These are phyloP conservation scores for Actinomucor elegans DNA, from an alignment of 371 early-diverging fungal species.

Conservation along the genomic window DNA sequence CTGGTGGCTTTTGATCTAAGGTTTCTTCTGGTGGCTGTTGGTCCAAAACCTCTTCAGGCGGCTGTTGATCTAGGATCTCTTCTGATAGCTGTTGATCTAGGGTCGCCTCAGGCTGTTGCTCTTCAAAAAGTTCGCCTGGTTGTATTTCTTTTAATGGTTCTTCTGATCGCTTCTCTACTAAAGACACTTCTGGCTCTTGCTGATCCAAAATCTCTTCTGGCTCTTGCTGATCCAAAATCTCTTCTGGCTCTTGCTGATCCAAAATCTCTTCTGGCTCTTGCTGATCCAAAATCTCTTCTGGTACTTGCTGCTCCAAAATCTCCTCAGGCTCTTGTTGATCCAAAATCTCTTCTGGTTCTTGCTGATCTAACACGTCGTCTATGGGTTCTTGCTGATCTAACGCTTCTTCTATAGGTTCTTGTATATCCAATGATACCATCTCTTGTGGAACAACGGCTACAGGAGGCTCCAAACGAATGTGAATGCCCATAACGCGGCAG, in stretches of 20 bases:
- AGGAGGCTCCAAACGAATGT: conserved; percentile 32
- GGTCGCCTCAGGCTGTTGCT: background rate
- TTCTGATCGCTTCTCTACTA: background rate
- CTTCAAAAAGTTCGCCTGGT: background rate
- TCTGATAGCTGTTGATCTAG: too few relatives aligned
- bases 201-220: too few relatives aligned
- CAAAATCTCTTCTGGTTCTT: background rate
- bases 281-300: background rate
- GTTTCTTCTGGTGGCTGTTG: background rate
- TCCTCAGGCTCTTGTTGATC: background rate
- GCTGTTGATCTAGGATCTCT: too few relatives aligned
- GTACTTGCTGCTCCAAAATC: background rate
- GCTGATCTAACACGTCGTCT: too few relatives aligned
- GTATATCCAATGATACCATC: too few relatives aligned
- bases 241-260: background rate
- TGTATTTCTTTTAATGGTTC: background rate
- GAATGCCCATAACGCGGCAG: conserved; percentile 38
- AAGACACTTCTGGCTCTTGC: too few relatives aligned
- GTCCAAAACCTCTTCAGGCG: too few relatives aligned
- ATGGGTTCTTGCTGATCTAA: background rate
- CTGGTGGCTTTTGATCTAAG: background rate
- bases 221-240: too few relatives aligned
- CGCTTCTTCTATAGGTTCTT: background rate
- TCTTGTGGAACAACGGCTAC: background rate
- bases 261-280: background rate